Evolutionary conservation across 2,329 filamentous ascomycete genomes (phyloP).

Genomic region (Triangularia verruculosa): DNA sequence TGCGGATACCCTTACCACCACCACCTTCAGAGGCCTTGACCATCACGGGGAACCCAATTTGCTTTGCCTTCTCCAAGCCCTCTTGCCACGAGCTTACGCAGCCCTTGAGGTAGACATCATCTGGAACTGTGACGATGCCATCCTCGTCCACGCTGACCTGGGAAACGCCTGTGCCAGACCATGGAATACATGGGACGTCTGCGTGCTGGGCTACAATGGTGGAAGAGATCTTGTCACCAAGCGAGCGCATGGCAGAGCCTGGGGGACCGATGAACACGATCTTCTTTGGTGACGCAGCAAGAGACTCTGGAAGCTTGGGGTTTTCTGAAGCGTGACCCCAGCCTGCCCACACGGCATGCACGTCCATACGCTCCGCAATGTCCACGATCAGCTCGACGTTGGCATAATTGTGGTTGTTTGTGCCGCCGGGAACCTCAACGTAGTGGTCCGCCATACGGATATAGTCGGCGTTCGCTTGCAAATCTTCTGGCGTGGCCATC

Average conservation of each 20-base stretch:
- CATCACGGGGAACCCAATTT: constrained; percentile 99
- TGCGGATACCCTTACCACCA: constrained; percentile 98
- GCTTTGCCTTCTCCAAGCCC: constrained; percentile 77
- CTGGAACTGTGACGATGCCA: constrained; percentile 88
- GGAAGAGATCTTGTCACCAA: constrained; percentile 99
- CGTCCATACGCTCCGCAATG: constrained; percentile 95
- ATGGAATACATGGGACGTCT: constrained; percentile 95
- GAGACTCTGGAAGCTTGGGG: constrained; percentile 91
- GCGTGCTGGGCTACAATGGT: constrained; percentile 99
- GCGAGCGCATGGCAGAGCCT: constrained; percentile 95
- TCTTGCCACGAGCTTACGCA: constrained; percentile 89
- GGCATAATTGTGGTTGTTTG: constrained; percentile 99
- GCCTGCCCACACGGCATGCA: constrained; percentile 98
- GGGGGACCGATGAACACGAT: constrained; percentile 99
- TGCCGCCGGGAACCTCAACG: constrained; percentile 96
- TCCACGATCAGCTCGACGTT: constrained; percentile 99
- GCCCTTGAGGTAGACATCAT: constrained; percentile 81
- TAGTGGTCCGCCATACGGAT: constrained; percentile 99
- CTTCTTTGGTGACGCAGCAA: constrained; percentile 95
- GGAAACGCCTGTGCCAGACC: constrained; percentile 92
- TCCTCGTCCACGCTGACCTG: constrained; percentile 73
- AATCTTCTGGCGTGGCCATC: constrained; percentile 98
- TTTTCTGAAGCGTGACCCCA: constrained; percentile 99
- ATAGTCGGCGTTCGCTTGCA: constrained; percentile 97
- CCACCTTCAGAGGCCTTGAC: constrained; percentile 99